phyloP scores from a whole-genome alignment of 1,284 basidiomycete species.

The Ceratorhiza oryzae-sativae region DNA sequence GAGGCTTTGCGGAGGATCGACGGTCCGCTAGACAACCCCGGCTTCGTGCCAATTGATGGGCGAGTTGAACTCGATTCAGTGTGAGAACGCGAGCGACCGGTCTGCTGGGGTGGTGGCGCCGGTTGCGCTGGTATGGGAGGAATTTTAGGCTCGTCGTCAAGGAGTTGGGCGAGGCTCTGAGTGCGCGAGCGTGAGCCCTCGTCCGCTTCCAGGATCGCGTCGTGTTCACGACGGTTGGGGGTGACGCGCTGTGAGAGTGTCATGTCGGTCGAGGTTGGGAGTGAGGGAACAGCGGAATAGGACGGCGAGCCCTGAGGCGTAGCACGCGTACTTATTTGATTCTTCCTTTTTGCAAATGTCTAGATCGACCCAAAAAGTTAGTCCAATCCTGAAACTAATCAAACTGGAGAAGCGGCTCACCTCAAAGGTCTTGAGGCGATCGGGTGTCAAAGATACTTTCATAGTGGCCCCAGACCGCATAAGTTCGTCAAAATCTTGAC shows the following conservation, averaged over 20 bases:
- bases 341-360: slow-evolving; percentile 44
- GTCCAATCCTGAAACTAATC: slow-evolving; percentile 20
- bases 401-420: slow-evolving; percentile 56
- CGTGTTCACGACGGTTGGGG: slow-evolving; percentile 59
- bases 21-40: slow-evolving; percentile 12
- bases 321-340: slow-evolving; percentile 28
- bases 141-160: slow-evolving; percentile 41
- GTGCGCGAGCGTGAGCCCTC: slow-evolving; percentile 46
- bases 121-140: slow-evolving; percentile 12
- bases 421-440: slow-evolving; percentile 88
- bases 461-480: slow-evolving; percentile 87
- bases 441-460: slow-evolving; percentile 94
- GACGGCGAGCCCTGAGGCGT: not conserved
- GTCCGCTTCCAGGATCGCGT: slow-evolving; percentile 63
- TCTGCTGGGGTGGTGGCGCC: slow-evolving; percentile 33
- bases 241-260: slow-evolving; percentile 4
- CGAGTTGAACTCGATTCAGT: slow-evolving; percentile 42
- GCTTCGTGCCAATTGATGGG: slow-evolving; percentile 24
- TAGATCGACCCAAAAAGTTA: slow-evolving; percentile 22
- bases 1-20: slow-evolving; percentile 37
- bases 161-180: slow-evolving; percentile 47
- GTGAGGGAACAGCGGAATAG: slow-evolving; percentile 20
- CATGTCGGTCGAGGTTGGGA: slow-evolving; percentile 28
- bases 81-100: slow-evolving; percentile 46
- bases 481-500: slow-evolving; percentile 85